phyloP scores from a whole-genome alignment of 345 rosid genomes.

The Lepidium aucheri region DNA sequence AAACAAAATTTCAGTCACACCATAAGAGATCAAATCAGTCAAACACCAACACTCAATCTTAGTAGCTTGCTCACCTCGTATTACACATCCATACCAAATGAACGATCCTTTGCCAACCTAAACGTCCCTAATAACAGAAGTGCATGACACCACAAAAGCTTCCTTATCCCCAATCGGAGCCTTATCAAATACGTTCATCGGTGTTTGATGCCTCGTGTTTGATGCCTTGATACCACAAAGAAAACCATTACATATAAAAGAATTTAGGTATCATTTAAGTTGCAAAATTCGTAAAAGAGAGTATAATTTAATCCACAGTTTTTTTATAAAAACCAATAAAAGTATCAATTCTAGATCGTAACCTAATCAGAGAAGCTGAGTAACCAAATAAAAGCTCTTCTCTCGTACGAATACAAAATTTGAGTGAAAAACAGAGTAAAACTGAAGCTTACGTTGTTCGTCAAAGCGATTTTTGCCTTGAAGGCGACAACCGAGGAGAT shows the following conservation, averaged over 20 bases:
- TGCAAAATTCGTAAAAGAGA: not conserved
- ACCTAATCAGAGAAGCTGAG: conserved; percentile 4
- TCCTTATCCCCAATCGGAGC: conserved; percentile 73
- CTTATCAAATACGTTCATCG: conserved; percentile 86
- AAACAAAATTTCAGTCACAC: not conserved
- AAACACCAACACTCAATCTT: not conserved
- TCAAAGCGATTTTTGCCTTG: conserved; percentile 77
- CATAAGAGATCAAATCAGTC: not conserved
- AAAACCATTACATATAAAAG: not conserved
- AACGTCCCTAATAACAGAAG: conserved; percentile 81
- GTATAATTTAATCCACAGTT: not conserved
- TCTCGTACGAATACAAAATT: not conserved
- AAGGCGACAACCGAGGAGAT: conserved; percentile 90
- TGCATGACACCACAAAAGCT: conserved; percentile 91
- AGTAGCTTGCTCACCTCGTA: conserved; percentile 57
- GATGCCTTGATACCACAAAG: conserved; percentile 77
- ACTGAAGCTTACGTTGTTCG: conserved; percentile 54
- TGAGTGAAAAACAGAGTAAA: not conserved
- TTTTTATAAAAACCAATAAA: not conserved
- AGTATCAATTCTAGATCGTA: conserved; percentile 11
- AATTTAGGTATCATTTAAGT: not conserved
- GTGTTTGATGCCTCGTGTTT: conserved; percentile 91
- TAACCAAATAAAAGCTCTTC: not conserved
- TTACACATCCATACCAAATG: conserved; percentile 91
- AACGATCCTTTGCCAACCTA: conserved; percentile 79